phyloP scores from a whole-genome alignment of 2,329 filamentous ascomycete genomes.

The Arthrobotrys iridis region DNA sequence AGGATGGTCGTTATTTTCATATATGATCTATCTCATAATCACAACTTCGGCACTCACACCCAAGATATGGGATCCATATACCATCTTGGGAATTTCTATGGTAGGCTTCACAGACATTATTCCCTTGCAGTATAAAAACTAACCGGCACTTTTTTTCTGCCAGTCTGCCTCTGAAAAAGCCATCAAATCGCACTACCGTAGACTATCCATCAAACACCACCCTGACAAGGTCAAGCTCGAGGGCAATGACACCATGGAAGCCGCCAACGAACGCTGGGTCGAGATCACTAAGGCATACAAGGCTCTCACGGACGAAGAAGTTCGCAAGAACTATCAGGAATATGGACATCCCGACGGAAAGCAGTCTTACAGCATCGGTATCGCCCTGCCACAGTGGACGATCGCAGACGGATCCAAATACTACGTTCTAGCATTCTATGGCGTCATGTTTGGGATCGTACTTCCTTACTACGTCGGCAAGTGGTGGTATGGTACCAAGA shows the following conservation, averaged over 20 bases:
- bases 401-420: slow-evolving; percentile 93
- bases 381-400: slow-evolving; percentile 91
- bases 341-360: slow-evolving; percentile 97
- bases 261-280: slow-evolving; percentile 86
- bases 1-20: slow-evolving; percentile 85
- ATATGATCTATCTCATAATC: slow-evolving; percentile 90
- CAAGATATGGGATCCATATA: slow-evolving; percentile 96
- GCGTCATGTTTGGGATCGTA: slow-evolving; percentile 83
- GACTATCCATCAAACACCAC: slow-evolving; percentile 84
- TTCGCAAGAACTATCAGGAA: slow-evolving; percentile 95
- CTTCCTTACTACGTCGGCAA: slow-evolving; percentile 92
- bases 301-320: slow-evolving; percentile 93
- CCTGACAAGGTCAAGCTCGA: slow-evolving; percentile 92
- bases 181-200: slow-evolving; percentile 91
- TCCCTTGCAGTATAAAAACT: neutral
- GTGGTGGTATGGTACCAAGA: slow-evolving; percentile 98
- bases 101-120: slow-evolving; percentile 62
- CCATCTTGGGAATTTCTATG: slow-evolving; percentile 86
- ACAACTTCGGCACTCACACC: slow-evolving; percentile 65
- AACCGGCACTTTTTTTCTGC: neutral
- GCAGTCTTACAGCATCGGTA: slow-evolving; percentile 97
- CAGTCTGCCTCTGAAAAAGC: slow-evolving; percentile 82
- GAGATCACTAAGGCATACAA: slow-evolving; percentile 98
- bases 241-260: slow-evolving; percentile 89
- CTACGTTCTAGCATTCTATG: slow-evolving; percentile 91